Percentiles rank a stretch among this genome's conserved stretches.
These are phyloP conservation scores for Sporisorium reilianum DNA, from an alignment of 1,284 basidiomycete genomes.

Conservation along the genomic window DNA sequence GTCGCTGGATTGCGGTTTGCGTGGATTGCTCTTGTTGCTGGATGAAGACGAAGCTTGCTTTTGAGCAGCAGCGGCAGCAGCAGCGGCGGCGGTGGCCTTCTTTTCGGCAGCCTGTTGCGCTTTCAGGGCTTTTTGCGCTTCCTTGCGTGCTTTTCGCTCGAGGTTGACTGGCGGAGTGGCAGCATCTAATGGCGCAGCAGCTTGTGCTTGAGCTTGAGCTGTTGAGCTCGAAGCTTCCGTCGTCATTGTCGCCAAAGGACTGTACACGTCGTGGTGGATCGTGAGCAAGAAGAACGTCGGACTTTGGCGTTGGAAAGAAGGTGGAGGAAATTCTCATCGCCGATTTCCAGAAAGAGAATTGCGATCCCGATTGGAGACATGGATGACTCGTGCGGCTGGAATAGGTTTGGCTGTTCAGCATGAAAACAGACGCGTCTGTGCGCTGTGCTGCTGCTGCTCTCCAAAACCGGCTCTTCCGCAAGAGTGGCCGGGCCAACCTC, in stretches of 20 bases:
- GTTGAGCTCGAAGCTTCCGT: not conserved
- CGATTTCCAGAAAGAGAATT: too few species aligned
- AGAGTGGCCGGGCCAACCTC: slow-evolving; percentile 9
- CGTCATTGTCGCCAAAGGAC: not conserved
- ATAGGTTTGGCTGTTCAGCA: slow-evolving; percentile 6
- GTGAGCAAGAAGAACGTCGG: not conserved
- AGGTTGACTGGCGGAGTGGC: slow-evolving; percentile 10
- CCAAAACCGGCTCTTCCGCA: slow-evolving; percentile 22
- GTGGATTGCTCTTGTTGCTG: not conserved
- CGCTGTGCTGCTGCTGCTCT: not conserved
- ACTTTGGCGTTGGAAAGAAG: not conserved
- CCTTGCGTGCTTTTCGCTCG: slow-evolving; percentile 51
- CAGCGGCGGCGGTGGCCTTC: slow-evolving; percentile 14
- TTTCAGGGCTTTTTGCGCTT: slow-evolving; percentile 46
- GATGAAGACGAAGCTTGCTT: slow-evolving; percentile 6
- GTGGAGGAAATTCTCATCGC: not conserved
- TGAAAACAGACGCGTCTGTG: slow-evolving; percentile 12
- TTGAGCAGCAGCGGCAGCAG: slow-evolving; percentile 7
- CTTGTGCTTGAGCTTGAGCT: not conserved
- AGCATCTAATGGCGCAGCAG: not conserved
- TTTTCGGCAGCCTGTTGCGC: slow-evolving; percentile 35
- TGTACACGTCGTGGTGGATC: not conserved
- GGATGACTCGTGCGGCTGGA: slow-evolving; percentile 32
- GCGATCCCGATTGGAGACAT: not conserved
- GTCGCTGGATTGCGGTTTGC: slow-evolving; percentile 5